Conservation (phyloP, 2,329 filamentous ascomycete genomes). For the Biscogniauxia marginata region DNA sequence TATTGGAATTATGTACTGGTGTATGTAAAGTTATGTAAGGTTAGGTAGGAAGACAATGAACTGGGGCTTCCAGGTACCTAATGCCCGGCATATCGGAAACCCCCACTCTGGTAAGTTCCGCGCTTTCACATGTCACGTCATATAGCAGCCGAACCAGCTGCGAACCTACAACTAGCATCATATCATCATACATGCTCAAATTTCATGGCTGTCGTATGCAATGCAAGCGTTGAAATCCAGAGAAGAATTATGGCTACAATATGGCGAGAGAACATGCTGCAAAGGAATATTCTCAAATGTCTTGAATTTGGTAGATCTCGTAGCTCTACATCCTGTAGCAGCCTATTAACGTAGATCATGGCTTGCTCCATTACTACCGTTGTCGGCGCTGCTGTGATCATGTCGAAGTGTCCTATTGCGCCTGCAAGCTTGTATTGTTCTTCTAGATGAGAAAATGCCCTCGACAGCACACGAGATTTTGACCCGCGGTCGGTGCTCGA, state of each 20-base stretch:
- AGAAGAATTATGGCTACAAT: no score
- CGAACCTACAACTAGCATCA: neutral
- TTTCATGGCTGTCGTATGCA: no score
- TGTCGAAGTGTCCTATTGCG: neutral
- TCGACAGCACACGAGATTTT: neutral
- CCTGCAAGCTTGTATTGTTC: neutral
- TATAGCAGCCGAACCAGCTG: neutral
- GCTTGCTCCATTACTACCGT: neutral
- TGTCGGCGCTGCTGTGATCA: neutral
- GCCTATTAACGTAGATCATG: neutral
- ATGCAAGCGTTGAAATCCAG: no score
- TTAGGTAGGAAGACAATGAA: neutral
- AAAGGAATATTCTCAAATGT: neutral
- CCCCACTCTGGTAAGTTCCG: slow-evolving; percentile 20
- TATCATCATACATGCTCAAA: no score
- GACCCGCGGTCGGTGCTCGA: neutral
- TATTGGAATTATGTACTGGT: neutral
- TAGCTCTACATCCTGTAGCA: neutral
- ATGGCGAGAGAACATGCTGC: neutral
- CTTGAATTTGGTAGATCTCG: neutral
- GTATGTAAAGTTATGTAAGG: neutral
- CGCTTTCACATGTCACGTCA: slow-evolving; percentile 20
- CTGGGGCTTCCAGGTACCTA: neutral
- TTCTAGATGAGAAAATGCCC: neutral
- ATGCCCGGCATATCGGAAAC: neutral